Percentiles rank a stretch among this genome's conserved stretches.
These are phyloP conservation scores for Pseudopyricularia cyperi DNA, from an alignment of 2,329 filamentous ascomycete species.

Conservation along the genomic window DNA sequence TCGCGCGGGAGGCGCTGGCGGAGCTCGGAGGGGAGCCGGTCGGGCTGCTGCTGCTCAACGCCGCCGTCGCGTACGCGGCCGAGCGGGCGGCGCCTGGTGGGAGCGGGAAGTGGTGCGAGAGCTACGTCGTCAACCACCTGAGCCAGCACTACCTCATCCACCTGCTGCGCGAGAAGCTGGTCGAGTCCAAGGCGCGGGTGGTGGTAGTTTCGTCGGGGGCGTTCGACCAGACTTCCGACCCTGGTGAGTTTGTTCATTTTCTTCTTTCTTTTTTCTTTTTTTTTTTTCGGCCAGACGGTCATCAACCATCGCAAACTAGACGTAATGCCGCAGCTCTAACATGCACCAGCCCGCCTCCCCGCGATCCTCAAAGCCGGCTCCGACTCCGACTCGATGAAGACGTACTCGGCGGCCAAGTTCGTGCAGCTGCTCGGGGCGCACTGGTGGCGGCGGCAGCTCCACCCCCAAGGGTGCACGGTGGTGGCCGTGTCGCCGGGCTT, in stretches of 20 bases:
- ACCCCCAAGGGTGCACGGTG: slow-evolving; percentile 23
- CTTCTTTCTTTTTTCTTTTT: neutral
- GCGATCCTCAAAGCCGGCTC: slow-evolving; percentile 18
- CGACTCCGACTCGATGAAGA: slow-evolving; percentile 12
- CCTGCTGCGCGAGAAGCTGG: slow-evolving; percentile 32
- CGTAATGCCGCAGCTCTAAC: too few relatives aligned
- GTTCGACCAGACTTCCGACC: slow-evolving; percentile 24
- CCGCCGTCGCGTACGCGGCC: slow-evolving; percentile 24
- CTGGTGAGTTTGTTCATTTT: slow-evolving; percentile 14
- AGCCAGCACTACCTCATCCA: slow-evolving; percentile 41
- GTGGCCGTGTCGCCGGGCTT: slow-evolving; percentile 41
- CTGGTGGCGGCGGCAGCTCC: slow-evolving; percentile 42
- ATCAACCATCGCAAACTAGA: neutral
- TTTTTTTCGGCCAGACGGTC: neutral
- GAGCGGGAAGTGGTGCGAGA: slow-evolving; percentile 36
- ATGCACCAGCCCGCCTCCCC: slow-evolving; percentile 10
- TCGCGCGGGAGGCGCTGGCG: slow-evolving; percentile 29
- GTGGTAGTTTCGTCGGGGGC: slow-evolving; percentile 39
- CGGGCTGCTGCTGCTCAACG: slow-evolving; percentile 37
- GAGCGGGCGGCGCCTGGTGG: slow-evolving; percentile 18
- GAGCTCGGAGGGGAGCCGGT: slow-evolving; percentile 25
- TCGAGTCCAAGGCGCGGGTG: slow-evolving; percentile 30
- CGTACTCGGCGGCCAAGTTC: slow-evolving; percentile 35
- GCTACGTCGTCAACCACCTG: slow-evolving; percentile 37
- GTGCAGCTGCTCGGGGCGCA: slow-evolving; percentile 35